Conservation (phyloP, 768 basidiomycete genomes). For the Kwoniella shandongensis region DNA sequence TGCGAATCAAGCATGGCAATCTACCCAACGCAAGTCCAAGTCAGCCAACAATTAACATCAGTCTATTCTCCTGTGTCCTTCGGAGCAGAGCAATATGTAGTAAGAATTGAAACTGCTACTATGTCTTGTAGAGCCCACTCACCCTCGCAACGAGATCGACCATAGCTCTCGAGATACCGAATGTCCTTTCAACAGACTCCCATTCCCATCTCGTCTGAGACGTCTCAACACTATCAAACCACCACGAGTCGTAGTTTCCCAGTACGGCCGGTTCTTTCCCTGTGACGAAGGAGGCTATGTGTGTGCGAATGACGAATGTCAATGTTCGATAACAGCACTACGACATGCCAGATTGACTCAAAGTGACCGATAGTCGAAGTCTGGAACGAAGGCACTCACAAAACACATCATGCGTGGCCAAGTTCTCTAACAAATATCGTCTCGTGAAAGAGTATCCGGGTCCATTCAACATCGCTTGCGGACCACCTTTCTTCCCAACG, state of each 20-base stretch:
- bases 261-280: slow-evolving; percentile 40
- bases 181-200: slow-evolving; percentile 36
- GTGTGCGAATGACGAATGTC: background rate
- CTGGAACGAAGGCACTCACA: slow-evolving; percentile 12
- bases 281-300: slow-evolving; percentile 37
- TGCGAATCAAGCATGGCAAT: slow-evolving; percentile 31
- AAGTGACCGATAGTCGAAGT: no score
- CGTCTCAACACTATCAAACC: slow-evolving; percentile 42
- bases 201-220: slow-evolving; percentile 41
- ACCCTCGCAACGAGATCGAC: slow-evolving; percentile 37
- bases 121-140: no score
- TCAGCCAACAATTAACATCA: background rate
- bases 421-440: slow-evolving; percentile 38
- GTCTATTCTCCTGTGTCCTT: no score
- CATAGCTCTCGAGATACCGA: slow-evolving; percentile 34
- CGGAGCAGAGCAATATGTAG: no score
- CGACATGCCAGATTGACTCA: background rate
- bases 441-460: slow-evolving; percentile 34
- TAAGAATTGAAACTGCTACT: no score
- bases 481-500: slow-evolving; percentile 37
- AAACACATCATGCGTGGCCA: slow-evolving; percentile 43
- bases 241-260: slow-evolving; percentile 41
- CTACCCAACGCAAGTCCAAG: background rate
- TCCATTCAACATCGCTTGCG: slow-evolving; percentile 32
- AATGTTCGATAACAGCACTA: background rate